Percentiles rank a stretch among this genome's conserved stretches.
Conservation (phyloP, 2,329 filamentous ascomycete genomes). For the Emericellopsis cladophorae region DNA sequence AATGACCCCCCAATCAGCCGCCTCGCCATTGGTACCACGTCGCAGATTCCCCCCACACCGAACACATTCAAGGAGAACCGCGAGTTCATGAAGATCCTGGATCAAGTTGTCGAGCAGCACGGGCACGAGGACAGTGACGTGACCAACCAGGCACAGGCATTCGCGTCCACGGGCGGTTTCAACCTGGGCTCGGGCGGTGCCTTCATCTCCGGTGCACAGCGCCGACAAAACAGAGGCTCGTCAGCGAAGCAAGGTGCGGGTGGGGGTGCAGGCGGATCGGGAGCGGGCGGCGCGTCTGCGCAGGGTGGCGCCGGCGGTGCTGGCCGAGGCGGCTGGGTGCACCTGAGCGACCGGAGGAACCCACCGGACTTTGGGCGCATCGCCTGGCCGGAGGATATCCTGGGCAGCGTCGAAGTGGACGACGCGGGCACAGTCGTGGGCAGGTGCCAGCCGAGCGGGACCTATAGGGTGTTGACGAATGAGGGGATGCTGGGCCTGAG, state of each 20-base stretch:
- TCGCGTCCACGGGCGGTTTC: conserved; percentile 44
- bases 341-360: conserved; percentile 51
- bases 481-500: conserved; percentile 51
- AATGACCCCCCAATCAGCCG: conserved; percentile 38
- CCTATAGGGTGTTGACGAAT: conserved; percentile 51
- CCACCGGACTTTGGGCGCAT: conserved; percentile 56
- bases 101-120: conserved; percentile 41
- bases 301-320: conserved; percentile 50
- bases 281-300: conserved; percentile 42
- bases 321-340: conserved; percentile 49
- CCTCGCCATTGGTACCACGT: conserved; percentile 48
- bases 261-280: conserved; percentile 27
- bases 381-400: conserved; percentile 57
- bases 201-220: conserved; percentile 31
- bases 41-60: conserved; percentile 46
- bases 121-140: conserved; percentile 44
- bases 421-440: conserved; percentile 42
- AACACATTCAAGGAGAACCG: conserved; percentile 46
- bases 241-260: conserved; percentile 21
- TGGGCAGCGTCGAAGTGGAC: conserved; percentile 55
- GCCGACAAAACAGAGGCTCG: conserved; percentile 18
- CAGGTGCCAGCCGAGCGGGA: conserved; percentile 46
- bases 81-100: conserved; percentile 44
- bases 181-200: conserved; percentile 38
- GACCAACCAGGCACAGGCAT: conserved; percentile 42